A percentile compares a stretch with the other conserved stretches of the same genome.
Conservation (phyloP, 2,329 filamentous ascomycete species). For the Fusarium tuaranense region DNA sequence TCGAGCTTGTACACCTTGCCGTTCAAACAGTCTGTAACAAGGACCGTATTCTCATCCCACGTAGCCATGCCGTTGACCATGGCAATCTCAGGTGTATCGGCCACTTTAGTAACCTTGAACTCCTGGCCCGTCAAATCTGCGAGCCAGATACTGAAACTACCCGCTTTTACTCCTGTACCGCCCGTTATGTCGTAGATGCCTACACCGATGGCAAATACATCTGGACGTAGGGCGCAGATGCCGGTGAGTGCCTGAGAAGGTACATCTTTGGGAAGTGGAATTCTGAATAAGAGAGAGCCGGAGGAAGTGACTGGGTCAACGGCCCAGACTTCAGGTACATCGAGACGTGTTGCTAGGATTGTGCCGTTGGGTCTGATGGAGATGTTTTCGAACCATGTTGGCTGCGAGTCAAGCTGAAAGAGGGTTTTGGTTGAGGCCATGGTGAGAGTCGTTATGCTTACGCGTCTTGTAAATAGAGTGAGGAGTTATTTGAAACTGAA, state of each 20-base stretch:
- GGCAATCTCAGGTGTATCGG: conserved; percentile 16
- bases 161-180: conserved; percentile 12
- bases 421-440: conserved; percentile 26
- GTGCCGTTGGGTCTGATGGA: conserved; percentile 23
- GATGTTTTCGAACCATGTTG: conserved; percentile 42
- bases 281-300: conserved; percentile 18
- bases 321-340: conserved; percentile 35
- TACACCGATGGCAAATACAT: conserved; percentile 33
- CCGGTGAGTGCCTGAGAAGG: conserved; percentile 28
- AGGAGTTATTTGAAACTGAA: neutral
- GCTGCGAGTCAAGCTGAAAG: conserved; percentile 31
- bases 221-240: conserved; percentile 31
- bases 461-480: no score
- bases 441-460: neutral
- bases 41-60: conserved; percentile 31
- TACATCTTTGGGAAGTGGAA: conserved; percentile 13
- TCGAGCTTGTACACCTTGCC: conserved; percentile 37
- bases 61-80: conserved; percentile 37
- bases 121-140: conserved; percentile 26
- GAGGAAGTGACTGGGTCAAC: conserved; percentile 24
- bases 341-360: conserved; percentile 34
- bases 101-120: conserved; percentile 13
- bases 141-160: conserved; percentile 33
- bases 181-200: conserved; percentile 30
- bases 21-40: conserved; percentile 34